Evolutionary conservation across 768 basidiomycete genomes (phyloP), one percentile per base, ranked within the genome.

Genomic region (Kwoniella mangroviensis): DNA sequence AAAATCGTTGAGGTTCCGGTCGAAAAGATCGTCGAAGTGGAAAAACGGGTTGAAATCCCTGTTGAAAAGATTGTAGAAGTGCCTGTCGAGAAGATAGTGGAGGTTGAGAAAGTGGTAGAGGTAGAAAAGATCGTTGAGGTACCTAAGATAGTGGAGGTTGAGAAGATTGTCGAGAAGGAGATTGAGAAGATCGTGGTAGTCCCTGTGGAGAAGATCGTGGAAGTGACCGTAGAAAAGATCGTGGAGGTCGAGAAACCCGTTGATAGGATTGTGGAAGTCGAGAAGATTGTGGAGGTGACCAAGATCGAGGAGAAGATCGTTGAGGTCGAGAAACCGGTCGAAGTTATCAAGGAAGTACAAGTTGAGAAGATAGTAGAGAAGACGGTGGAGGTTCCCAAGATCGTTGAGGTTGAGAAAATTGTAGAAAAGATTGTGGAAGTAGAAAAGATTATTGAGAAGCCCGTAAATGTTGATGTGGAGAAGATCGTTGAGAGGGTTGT

Each of bases 21-120:
- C 21, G 69, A 75, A 49, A 75, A 78, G 67, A 67, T 72, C 12
- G 71, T 74, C 6, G 76, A 80, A 57, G 74, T 83, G 43, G 81
- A 81, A 28, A 77, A 79, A 73, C 70, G 76, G 40, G 68, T 81
- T 10, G 72, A 74, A 28, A 77, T 82, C n/a, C 42, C 70, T n/a
- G 73, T 76, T 41, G 79, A 83, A 49, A 80, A 77, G 69, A 73
- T 81, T 51, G 69, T 79, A 19, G 80, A 81, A 63, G 79, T 77
- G 6, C 66, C 68, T 49, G 56, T 73, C 10, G 79, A 78, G 21
- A 68, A 67, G 34, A 70, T 70, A 59, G 58, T 81, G 2, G 78
- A 79, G 45, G 65, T 59, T 49, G 60, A 67, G 70, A 55, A 65
- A 53, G 21, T 78, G 58, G 74, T 81, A 45, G 78, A 81, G 52